Evolutionary conservation across 371 early-diverging fungal genomes (phyloP), one percentile per base, ranked within the genome.

Genomic region (Zychaea mexicana): DNA sequence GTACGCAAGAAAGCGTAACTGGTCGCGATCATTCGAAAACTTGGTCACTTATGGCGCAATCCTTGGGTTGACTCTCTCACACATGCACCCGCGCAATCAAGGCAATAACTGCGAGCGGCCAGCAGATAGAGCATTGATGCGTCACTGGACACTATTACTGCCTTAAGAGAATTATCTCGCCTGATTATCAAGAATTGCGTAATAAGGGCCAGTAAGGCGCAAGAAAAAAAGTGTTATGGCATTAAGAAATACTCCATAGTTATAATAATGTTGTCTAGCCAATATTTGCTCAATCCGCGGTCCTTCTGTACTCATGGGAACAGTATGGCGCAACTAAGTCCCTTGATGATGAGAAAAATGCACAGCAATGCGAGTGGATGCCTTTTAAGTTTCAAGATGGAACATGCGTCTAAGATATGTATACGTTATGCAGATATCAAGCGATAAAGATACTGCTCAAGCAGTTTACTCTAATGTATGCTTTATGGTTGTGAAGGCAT

Each of bases 41-140:
- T 8, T 27, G 26, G 22, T 31, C 19, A 26, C 22, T 17, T 46
- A 64, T 64, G 64, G 64, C 64, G 64, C 57, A 49, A 64, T 64
- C 38, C 38, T n/a, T 38, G 30, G 2, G 19, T 24, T 49, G 4
- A 22, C 49, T 19, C 15, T 15, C 12, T 3, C 53, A 53, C 53
- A n/a, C n/a, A n/a, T n/a, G n/a, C n/a, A n/a, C n/a, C n/a, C n/a
- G 9, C 26, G 3, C 19, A 53, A 13, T 12, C 28, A 53, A 30
- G 53, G 4, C n/a, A 30, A 30, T 53, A 19, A 15, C 17, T n/a
- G n/a, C n/a, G n/a, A n/a, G n/a, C n/a, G n/a, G n/a, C n/a, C n/a
- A n/a, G n/a, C n/a, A n/a, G n/a, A n/a, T n/a, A n/a, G n/a, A n/a
- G n/a, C n/a, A n/a, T n/a, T n/a, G n/a, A n/a, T n/a, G n/a, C n/a